Evolutionary conservation across 768 basidiomycete species (phyloP).

Genomic region (Naematelia aurantialba): DNA sequence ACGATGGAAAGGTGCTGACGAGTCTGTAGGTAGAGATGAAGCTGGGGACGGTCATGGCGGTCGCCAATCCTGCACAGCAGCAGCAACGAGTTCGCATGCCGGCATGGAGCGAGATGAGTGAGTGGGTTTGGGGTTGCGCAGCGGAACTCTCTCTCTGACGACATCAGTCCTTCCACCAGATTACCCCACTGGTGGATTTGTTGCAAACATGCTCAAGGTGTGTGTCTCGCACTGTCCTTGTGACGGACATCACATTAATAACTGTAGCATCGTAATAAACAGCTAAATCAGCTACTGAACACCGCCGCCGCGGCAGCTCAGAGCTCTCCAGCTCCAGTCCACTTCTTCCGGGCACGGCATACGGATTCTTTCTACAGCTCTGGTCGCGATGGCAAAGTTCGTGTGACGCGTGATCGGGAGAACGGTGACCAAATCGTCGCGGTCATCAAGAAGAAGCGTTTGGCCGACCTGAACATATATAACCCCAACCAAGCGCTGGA

Average conservation of each 20-base stretch:
- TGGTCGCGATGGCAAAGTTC: conserved; percentile 59
- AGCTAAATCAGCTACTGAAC: conserved; percentile 84
- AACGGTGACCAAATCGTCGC: conserved; percentile 56
- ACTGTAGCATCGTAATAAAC: conserved; percentile 65
- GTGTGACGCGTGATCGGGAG: conserved; percentile 72
- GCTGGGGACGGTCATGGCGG: conserved; percentile 35
- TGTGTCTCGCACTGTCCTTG: conserved; percentile 42
- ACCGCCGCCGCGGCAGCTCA: conserved; percentile 2
- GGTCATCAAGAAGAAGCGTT: conserved; percentile 68
- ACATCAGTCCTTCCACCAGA: conserved; percentile 65
- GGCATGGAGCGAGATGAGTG: conserved; percentile 37
- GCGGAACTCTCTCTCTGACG: not conserved
- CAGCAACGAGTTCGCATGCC: conserved; percentile 28
- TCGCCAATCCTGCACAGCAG: conserved; percentile 8
- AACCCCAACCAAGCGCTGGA: conserved; percentile 78
- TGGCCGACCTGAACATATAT: conserved; percentile 83
- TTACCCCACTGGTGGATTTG: conserved; percentile 66
- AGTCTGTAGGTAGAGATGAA: conserved; percentile 47
- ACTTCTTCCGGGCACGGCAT: conserved; percentile 71
- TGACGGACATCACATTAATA: not conserved
- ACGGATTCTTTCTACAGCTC: conserved; percentile 70
- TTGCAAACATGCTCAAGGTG: conserved; percentile 88
- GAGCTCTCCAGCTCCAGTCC: conserved; percentile 57
- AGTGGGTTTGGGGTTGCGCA: conserved; percentile 4
- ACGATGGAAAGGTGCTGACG: not conserved